phyloP scores from a whole-genome alignment of 225 moss, liverwort and hornwort genomes.

The Sphagnum contortum region DNA sequence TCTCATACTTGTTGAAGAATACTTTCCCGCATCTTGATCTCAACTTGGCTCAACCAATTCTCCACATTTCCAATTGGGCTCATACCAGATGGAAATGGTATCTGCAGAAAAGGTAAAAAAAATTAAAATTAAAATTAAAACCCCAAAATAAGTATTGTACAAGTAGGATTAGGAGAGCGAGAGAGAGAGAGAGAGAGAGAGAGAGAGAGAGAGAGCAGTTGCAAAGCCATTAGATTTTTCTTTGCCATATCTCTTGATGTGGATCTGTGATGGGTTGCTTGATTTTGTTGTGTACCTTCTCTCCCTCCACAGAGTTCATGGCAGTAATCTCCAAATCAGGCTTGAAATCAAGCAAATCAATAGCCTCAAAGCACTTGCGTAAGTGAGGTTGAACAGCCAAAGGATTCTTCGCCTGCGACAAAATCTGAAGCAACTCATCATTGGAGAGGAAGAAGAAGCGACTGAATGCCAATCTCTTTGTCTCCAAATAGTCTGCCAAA shows the following conservation, averaged over 20 bases:
- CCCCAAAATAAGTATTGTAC: too few relatives aligned
- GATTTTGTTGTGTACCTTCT: slow-evolving; percentile 34
- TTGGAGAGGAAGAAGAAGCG: slow-evolving; percentile 84
- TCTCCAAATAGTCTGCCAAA: slow-evolving; percentile 79
- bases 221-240: too few relatives aligned
- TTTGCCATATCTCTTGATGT: too few relatives aligned
- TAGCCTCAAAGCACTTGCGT: slow-evolving; percentile 87
- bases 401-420: slow-evolving; percentile 91
- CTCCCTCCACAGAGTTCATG: slow-evolving; percentile 84
- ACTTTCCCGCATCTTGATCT: slow-evolving; percentile 70
- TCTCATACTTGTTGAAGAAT: slow-evolving; percentile 55
- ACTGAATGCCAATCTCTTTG: slow-evolving; percentile 80
- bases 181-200: too few relatives aligned
- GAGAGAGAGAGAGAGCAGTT: too few relatives aligned
- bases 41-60: slow-evolving; percentile 72
- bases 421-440: slow-evolving; percentile 79
- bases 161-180: too few relatives aligned
- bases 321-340: slow-evolving; percentile 70
- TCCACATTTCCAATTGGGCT: slow-evolving; percentile 84
- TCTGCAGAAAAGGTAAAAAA: slow-evolving; percentile 15
- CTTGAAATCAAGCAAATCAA: slow-evolving; percentile 67
- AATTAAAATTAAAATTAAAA: too few relatives aligned
- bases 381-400: slow-evolving; percentile 82
- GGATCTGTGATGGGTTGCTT: too few relatives aligned
- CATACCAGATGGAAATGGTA: slow-evolving; percentile 69